These are phyloP conservation scores for Bacidia rubella DNA, from an alignment of 495 filamentous ascomycete species.

Conservation along the genomic window DNA sequence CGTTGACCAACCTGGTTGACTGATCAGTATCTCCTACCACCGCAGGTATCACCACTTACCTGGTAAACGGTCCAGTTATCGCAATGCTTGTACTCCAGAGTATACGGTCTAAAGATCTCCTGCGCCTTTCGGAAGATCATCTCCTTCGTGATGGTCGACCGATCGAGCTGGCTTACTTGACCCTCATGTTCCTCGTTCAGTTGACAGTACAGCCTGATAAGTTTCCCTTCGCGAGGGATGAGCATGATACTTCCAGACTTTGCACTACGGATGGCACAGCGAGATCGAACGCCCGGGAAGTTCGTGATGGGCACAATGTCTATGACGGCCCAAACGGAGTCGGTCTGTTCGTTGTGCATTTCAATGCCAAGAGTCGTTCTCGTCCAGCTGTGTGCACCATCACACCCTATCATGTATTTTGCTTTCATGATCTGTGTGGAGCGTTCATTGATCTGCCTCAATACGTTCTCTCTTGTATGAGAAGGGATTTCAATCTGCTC, in stretches of 20 bases:
- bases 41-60: background rate
- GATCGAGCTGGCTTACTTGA: slow-evolving; percentile 26
- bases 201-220: slow-evolving; percentile 59
- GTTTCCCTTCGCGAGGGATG: slow-evolving; percentile 53
- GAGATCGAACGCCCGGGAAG: slow-evolving; percentile 48
- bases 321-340: slow-evolving; percentile 53
- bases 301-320: slow-evolving; percentile 26
- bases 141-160: slow-evolving; percentile 44
- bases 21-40: slow-evolving; percentile 9
- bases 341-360: slow-evolving; percentile 48
- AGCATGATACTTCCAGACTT: slow-evolving; percentile 51
- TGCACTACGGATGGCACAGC: slow-evolving; percentile 53
- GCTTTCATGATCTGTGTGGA: slow-evolving; percentile 33
- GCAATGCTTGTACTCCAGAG: slow-evolving; percentile 42
- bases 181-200: slow-evolving; percentile 36
- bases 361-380: slow-evolving; percentile 43
- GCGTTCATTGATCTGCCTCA: too few relatives aligned
- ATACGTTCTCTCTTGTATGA: too few relatives aligned
- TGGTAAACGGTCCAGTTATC: slow-evolving; percentile 54
- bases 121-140: slow-evolving; percentile 45
- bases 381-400: slow-evolving; percentile 52
- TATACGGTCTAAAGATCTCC: slow-evolving; percentile 48
- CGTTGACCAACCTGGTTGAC: slow-evolving; percentile 50
- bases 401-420: slow-evolving; percentile 56
- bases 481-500: too few relatives aligned